Base-by-base conservation (phyloP, 306 rosid genomes). In the Comarum palustre region DNA sequence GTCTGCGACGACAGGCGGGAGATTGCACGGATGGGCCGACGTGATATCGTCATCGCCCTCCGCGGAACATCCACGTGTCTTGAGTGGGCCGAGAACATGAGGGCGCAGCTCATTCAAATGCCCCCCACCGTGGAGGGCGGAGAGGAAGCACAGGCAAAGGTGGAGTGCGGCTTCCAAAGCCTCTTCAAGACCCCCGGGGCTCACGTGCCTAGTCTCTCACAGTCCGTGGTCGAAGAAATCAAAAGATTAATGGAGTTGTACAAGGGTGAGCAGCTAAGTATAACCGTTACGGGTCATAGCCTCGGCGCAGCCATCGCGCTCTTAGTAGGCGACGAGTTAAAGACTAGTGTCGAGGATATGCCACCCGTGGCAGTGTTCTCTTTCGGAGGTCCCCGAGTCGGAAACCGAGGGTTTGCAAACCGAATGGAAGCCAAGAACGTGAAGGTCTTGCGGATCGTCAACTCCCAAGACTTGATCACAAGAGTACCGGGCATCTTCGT, bases 1-100 rank as follows among this genome's bases (percentile, higher is more conserved):
- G 97, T 95, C 2, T 95, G 97, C 15, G 97, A 95, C 0, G 97
- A 95, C 45, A 66, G 32, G 5, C 50, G 88, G 17, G 97, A 91
- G 80, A 95, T 95, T 13, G 79, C 84, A 0, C 76, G 99, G 42
- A 79, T 95, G 96, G 99, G 99, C 1, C 20, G 97, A 42, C 77
- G 99, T 1, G 99, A 95, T 29, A 88, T 95, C 12, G 90, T 91
- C 3, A 91, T 95, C 61, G 86, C 97, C 0, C 90, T 95, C 5
- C 91, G 99, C 0, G 99, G 99, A 1, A 95, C 99, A 2, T 90
- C 97, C 36, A 95, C 99, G 12, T 95, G 97, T 77, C 87, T 95
- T 0, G 99, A 95, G 27, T 95, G 99, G 99, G 97, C 92, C 0
- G 99, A 95, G 72, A 95, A 95, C 29, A 7, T 88, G 7, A 47